These are phyloP conservation scores for Volvox carteri DNA, from an alignment of 163 green algal genomes.

Conservation along the genomic window DNA sequence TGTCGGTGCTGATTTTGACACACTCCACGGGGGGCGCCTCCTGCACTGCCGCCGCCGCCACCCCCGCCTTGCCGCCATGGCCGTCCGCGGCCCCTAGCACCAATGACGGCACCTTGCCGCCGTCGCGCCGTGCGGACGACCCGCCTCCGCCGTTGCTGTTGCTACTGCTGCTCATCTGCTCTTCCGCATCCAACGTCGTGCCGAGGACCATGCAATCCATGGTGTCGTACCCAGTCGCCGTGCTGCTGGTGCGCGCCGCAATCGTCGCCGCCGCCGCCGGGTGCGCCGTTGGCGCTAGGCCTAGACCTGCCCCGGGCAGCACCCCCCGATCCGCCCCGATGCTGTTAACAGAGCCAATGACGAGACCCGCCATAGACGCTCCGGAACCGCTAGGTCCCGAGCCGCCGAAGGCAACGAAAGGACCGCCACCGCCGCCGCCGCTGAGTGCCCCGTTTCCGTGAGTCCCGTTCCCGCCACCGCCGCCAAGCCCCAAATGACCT, in stretches of 20 bases:
- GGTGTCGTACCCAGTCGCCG: conserved; percentile 6
- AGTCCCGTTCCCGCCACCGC: neutral
- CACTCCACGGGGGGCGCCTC: conserved; percentile 24
- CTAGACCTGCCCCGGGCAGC: neutral
- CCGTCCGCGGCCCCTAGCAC: neutral
- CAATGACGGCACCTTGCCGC: neutral
- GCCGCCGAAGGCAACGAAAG: neutral
- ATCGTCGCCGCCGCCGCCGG: conserved; percentile 7
- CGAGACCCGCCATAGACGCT: conserved; percentile 13
- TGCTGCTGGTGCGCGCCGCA: neutral
- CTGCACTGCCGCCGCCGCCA: neutral
- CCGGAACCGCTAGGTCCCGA: conserved; percentile 26
- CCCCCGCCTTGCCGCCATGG: neutral
- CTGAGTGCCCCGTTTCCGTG: neutral
- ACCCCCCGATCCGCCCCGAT: neutral
- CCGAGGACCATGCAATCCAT: conserved; percentile 44
- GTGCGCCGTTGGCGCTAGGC: neutral
- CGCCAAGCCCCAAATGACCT: neutral
- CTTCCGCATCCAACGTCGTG: conserved; percentile 2
- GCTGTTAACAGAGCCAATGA: conserved; percentile 4
- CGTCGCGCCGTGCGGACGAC: neutral
- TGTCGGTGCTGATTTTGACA: conserved; percentile 41
- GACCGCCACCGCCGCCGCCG: neutral
- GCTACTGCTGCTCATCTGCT: conserved; percentile 6
- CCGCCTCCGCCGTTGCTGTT: conserved; percentile 1